phyloP scores from a whole-genome alignment of 306 rosid species.

The Carpinus fangiana region DNA sequence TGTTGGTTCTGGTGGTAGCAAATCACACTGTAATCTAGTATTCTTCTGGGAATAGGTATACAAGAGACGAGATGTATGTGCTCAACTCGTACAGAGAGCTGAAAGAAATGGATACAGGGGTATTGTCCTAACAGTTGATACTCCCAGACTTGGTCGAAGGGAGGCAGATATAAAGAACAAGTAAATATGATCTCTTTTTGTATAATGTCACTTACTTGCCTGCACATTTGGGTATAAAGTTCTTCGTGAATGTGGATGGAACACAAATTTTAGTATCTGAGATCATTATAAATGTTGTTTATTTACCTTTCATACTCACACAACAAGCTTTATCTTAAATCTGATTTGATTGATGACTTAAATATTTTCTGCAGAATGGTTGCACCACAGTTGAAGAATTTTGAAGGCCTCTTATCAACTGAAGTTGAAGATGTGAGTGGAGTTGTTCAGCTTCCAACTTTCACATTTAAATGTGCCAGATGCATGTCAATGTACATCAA shows the following conservation, averaged over 20 bases:
- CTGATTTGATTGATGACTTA: not conserved
- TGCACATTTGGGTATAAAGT: not conserved
- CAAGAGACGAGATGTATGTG: conserved; percentile 55
- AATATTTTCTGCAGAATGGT: conserved; percentile 45
- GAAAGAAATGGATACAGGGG: conserved; percentile 63
- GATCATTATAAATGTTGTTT: too few species aligned
- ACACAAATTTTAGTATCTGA: too few species aligned
- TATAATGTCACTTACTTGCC: not conserved
- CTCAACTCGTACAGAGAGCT: conserved; percentile 50
- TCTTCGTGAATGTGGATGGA: too few species aligned
- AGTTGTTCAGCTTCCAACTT: not conserved
- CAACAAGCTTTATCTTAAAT: not conserved
- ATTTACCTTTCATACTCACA: too few species aligned
- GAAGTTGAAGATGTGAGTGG: conserved; percentile 46
- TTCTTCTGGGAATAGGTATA: conserved; percentile 37
- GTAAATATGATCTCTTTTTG: conserved; percentile 24
- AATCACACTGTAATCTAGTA: not conserved
- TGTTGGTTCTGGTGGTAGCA: not conserved
- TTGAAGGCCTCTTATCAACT: conserved; percentile 53
- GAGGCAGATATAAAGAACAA: conserved; percentile 71
- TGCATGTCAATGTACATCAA: not conserved
- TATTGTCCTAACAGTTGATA: conserved; percentile 60
- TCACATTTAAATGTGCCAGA: not conserved
- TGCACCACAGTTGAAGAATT: conserved; percentile 48
- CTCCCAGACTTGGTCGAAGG: conserved; percentile 61